These are phyloP conservation scores for Candida insectorum DNA, from an alignment of 805 yeast genomes.

Conservation along the genomic window DNA sequence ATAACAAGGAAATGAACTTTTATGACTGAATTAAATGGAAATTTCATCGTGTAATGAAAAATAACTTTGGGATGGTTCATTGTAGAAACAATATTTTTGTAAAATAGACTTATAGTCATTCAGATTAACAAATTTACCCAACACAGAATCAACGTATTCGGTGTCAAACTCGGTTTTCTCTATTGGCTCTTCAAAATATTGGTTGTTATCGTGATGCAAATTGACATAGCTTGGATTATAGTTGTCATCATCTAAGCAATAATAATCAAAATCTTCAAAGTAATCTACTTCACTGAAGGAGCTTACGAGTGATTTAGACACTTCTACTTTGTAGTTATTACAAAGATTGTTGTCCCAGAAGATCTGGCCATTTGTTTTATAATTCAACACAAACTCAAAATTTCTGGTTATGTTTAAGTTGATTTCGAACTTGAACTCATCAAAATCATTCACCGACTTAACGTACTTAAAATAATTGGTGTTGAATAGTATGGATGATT, in stretches of 20 bases:
- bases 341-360: constrained; percentile 40
- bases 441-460: constrained; percentile 24
- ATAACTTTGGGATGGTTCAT: constrained; percentile 10
- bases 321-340: constrained; percentile 24
- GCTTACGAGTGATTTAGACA: constrained; percentile 6
- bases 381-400: constrained; percentile 20
- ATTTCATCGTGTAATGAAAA: constrained; percentile 11
- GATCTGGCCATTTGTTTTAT: constrained; percentile 22
- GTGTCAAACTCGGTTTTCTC: constrained; percentile 4
- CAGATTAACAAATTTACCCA: constrained; percentile 3
- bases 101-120: constrained; percentile 9
- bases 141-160: constrained; percentile 7
- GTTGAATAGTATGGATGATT: constrained; percentile 27
- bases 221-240: neutral
- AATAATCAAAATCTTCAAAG: constrained; percentile 2
- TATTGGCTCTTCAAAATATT: neutral
- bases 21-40: no score
- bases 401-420: constrained; percentile 18
- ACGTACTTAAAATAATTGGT: constrained; percentile 13
- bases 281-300: constrained; percentile 3
- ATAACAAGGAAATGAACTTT: no score
- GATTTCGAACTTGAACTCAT: constrained; percentile 50
- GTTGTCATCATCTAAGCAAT: neutral
- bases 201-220: neutral
- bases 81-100: constrained; percentile 10